Base-by-base conservation (phyloP, 768 basidiomycete genomes). In the Ramaria rubella region DNA sequence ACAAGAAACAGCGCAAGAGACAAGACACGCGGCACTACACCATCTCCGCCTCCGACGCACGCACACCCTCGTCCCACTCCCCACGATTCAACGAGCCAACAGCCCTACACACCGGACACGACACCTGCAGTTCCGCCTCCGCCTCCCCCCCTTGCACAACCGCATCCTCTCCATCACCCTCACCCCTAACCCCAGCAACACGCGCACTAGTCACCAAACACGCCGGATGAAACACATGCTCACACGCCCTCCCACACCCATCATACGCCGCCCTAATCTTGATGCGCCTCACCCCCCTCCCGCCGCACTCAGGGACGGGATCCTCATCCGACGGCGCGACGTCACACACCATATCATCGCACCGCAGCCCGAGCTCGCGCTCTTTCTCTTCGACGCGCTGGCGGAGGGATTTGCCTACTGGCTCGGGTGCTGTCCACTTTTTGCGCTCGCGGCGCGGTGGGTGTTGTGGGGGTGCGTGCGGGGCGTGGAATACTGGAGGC, bases 271-370 rank as follows among this genome's bases (percentile, higher is more conserved):
- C 52, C 26, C 9, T 17, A 17, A 38, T 40, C 19, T 29, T 52
- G 53, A 61, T 2, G 55, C 19, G 63, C 50, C 5, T 50, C 42
- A 3, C 63, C 50, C 8, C 67, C 58, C 48, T 65, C 65, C 51
- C 63, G 66, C 42, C 55, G 60, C 23, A 48, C 49, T 65, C 67
- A 5, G 76, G 68, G 43, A 69, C 69, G 14, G 86, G 86, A 42
- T 87, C 85, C 15, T 87, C 86, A 56, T 88, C 86, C 14, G 80
- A 82, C 6, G 86, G 86, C 0, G 87, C 89, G 27, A 89, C 66
- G 2, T 86, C 86, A 67, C 89, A 91, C 58, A 81, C 82, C 27
- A 82, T 69, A 62, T 90, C 88, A 36, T 73, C 80, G 66, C 89
- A 91, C 49, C 89, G 75, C 62, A 88, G 64, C 1, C 86, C 88